These are phyloP conservation scores for Fagus sylvatica DNA, from an alignment of 306 rosid genomes.

Conservation along the genomic window DNA sequence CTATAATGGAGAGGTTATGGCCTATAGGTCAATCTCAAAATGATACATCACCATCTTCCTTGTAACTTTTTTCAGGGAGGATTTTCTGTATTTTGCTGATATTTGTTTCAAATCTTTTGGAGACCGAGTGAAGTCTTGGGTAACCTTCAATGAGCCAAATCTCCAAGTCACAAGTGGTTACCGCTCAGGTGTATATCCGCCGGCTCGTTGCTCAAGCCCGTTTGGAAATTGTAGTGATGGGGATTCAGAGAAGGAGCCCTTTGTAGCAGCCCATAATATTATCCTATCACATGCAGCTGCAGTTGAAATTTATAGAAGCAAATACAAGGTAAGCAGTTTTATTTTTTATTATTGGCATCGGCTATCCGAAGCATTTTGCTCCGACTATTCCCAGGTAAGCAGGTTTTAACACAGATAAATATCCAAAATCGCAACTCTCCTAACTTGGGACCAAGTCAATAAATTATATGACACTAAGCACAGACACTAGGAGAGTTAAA, in stretches of 20 bases:
- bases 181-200: slow-evolving; percentile 53
- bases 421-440: too few relatives aligned
- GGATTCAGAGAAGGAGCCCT: slow-evolving; percentile 66
- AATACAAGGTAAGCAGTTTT: slow-evolving; percentile 56
- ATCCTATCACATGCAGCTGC: slow-evolving; percentile 65
- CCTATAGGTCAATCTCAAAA: too few relatives aligned
- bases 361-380: too few relatives aligned
- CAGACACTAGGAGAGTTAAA: too few relatives aligned
- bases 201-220: slow-evolving; percentile 47
- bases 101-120: slow-evolving; percentile 65
- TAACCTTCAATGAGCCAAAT: slow-evolving; percentile 70
- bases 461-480: too few relatives aligned
- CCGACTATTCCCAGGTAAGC: too few relatives aligned
- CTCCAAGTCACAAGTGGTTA: slow-evolving; percentile 40
- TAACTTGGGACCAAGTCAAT: too few relatives aligned
- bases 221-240: slow-evolving; percentile 59
- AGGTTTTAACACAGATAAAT: too few relatives aligned
- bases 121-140: slow-evolving; percentile 73
- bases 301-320: slow-evolving; percentile 48
- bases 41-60: too few relatives aligned
- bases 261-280: slow-evolving; percentile 62
- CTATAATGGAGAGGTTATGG: too few relatives aligned
- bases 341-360: too few relatives aligned
- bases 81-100: slow-evolving; percentile 61
- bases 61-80: slow-evolving; percentile 44